A percentile compares a stretch with the other conserved stretches of the same genome.
These are phyloP conservation scores for Hypoxylon sp. DNA, from an alignment of 2,329 filamentous ascomycete species.

Conservation along the genomic window DNA sequence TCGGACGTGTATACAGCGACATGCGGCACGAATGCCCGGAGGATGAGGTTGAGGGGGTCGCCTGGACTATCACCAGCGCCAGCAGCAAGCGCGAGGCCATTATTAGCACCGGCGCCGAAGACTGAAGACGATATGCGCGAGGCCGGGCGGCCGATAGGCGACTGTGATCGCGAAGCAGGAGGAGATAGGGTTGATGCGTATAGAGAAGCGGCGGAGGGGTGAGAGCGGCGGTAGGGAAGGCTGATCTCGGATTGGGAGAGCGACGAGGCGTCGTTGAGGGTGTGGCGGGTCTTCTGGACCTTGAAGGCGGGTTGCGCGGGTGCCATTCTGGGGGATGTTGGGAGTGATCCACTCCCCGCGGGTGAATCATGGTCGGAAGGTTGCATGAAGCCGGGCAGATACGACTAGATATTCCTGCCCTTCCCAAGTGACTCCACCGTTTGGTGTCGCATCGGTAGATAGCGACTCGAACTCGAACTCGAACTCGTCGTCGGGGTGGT, in stretches of 20 bases:
- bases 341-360: constrained; percentile 72
- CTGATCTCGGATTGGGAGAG: constrained; percentile 61
- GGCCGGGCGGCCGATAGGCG: constrained; percentile 67
- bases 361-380: constrained; percentile 52
- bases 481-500: background rate
- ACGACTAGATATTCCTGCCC: constrained; percentile 12
- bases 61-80: constrained; percentile 55
- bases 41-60: constrained; percentile 71
- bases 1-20: constrained; percentile 86
- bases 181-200: constrained; percentile 73
- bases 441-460: constrained; percentile 29
- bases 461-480: constrained; percentile 4
- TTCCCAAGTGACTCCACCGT: constrained; percentile 13
- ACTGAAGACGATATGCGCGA: constrained; percentile 67
- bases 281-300: constrained; percentile 68
- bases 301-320: constrained; percentile 65
- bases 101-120: constrained; percentile 57
- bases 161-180: constrained; percentile 71
- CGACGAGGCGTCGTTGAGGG: constrained; percentile 55
- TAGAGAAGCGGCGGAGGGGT: constrained; percentile 66
- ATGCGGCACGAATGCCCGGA: constrained; percentile 87
- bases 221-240: constrained; percentile 62
- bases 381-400: constrained; percentile 38
- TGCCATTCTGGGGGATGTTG: constrained; percentile 72
- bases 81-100: constrained; percentile 54